Percentiles rank a stretch among this genome's conserved stretches.
Evolutionary conservation across 768 basidiomycete species (phyloP).

Genomic region (Phlebiopsis flavidoalba): DNA sequence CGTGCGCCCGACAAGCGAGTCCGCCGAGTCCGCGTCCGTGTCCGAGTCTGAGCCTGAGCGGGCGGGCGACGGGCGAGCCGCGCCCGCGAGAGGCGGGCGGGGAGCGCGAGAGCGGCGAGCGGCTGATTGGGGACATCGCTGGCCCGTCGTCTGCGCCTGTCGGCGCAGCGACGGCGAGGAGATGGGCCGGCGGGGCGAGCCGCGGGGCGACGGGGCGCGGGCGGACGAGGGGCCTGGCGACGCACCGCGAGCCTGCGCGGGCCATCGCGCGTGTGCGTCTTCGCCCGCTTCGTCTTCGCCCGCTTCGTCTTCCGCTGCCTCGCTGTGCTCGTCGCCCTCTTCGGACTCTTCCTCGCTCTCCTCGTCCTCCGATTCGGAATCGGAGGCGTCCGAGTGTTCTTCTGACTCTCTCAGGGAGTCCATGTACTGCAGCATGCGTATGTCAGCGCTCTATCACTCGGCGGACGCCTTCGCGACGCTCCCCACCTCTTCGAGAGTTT

Average conservation of each 20-base stretch:
- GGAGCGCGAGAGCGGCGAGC: conserved; percentile 15
- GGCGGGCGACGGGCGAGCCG: conserved; percentile 10
- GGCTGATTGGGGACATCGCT: conserved; percentile 7
- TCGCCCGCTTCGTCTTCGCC: conserved; percentile 28
- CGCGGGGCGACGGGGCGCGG: neutral
- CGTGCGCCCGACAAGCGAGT: conserved; percentile 37
- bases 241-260: neutral
- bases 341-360: conserved; percentile 16
- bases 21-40: conserved; percentile 33
- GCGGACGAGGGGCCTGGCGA: neutral
- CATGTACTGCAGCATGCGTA: conserved; percentile 50
- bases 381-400: neutral
- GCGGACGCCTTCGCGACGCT: neutral
- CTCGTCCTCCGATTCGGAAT: conserved; percentile 19
- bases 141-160: neutral
- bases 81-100: conserved; percentile 15
- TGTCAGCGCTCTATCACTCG: neutral
- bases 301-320: conserved; percentile 26
- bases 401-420: conserved; percentile 39
- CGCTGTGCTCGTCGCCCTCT: conserved; percentile 23
- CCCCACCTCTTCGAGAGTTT: conserved; percentile 78
- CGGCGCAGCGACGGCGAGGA: neutral
- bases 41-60: conserved; percentile 5
- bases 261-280: neutral
- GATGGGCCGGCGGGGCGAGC: neutral